phyloP scores from a whole-genome alignment of 805 yeast species.

The Pichia membranifaciens region DNA sequence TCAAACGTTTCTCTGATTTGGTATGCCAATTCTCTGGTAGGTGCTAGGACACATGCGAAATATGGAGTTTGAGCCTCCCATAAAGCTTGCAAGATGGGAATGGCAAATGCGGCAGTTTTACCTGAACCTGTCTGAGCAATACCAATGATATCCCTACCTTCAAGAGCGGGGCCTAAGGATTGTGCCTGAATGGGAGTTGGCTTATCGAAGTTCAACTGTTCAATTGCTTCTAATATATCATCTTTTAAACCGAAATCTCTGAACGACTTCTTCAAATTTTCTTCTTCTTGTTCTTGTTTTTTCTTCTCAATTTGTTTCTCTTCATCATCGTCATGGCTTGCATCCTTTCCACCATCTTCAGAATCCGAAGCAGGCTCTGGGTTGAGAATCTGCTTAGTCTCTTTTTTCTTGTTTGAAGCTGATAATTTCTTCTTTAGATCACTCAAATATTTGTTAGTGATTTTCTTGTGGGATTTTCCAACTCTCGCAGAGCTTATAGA shows the following conservation, averaged over 20 bases:
- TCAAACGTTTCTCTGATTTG: constrained; percentile 93
- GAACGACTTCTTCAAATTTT: constrained; percentile 30
- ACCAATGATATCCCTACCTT: constrained; percentile 91
- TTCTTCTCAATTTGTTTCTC: constrained; percentile 6
- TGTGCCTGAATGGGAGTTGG: constrained; percentile 95
- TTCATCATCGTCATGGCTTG: constrained; percentile 9
- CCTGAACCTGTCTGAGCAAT: constrained; percentile 98
- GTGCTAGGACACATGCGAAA: constrained; percentile 82
- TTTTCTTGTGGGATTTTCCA: constrained; percentile 12
- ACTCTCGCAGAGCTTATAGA: constrained; percentile 3
- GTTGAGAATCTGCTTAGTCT: constrained; percentile 28
- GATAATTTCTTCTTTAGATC: constrained; percentile 28
- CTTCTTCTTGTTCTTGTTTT: constrained; percentile 11
- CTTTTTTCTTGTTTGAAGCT: constrained; percentile 11
- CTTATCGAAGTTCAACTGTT: constrained; percentile 61
- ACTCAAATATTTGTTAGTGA: constrained; percentile 21
- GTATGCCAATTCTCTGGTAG: constrained; percentile 79
- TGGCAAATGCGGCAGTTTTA: constrained; percentile 96
- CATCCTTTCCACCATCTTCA: constrained; percentile 16
- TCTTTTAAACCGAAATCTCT: constrained; percentile 61
- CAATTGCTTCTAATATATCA: constrained; percentile 75
- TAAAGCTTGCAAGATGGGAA: constrained; percentile 85
- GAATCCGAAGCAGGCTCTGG: constrained; percentile 14
- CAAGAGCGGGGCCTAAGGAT: constrained; percentile 84
- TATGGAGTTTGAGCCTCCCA: constrained; percentile 88